These are phyloP conservation scores for Yarrowia osloensis DNA, from an alignment of 805 yeast species.

Conservation along the genomic window DNA sequence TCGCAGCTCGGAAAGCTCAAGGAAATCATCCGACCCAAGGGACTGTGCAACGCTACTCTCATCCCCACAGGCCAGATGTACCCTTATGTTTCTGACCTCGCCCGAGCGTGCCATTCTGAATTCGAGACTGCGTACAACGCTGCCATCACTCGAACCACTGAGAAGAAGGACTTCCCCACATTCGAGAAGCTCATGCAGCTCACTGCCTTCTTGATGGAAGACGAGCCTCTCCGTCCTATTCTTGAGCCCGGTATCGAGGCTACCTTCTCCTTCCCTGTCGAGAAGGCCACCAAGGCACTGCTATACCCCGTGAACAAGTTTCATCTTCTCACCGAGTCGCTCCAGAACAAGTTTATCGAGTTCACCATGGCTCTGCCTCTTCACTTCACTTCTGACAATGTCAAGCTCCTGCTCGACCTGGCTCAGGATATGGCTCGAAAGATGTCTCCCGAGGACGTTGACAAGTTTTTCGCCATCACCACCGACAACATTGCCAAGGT, in stretches of 20 bases:
- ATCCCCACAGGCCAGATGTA: conserved; percentile 20
- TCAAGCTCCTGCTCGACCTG: neutral
- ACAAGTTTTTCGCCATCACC: neutral
- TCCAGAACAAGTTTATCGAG: conserved; percentile 4
- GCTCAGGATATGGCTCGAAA: conserved; percentile 3
- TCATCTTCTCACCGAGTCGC: conserved; percentile 1
- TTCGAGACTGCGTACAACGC: conserved; percentile 40
- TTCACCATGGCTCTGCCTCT: conserved; percentile 8
- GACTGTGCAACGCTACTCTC: conserved; percentile 14
- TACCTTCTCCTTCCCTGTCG: neutral
- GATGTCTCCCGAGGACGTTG: neutral
- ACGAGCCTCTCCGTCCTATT: neutral
- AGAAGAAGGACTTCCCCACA: conserved; percentile 17
- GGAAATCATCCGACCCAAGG: conserved; percentile 17
- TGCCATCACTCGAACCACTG: neutral
- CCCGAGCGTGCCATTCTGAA: neutral
- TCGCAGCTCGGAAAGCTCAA: conserved; percentile 14
- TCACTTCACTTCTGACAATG: conserved; percentile 1
- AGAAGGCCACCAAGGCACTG: conserved; percentile 13
- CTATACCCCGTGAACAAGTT: conserved; percentile 16
- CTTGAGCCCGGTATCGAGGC: conserved; percentile 1
- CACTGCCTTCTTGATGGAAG: conserved; percentile 9
- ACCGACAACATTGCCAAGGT: conserved; percentile 2
- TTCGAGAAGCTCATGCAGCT: conserved; percentile 19
- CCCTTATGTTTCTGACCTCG: conserved; percentile 13